These are phyloP conservation scores for Medicago truncatula DNA, from an alignment of 306 rosid species.

Conservation along the genomic window MtrunA17r5.0-ANR NC_053042.1:56265501-56266000, in stretches of 20 bases:
- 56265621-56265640: constrained; percentile 17
- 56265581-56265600: neutral
- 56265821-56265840: neutral
- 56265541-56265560: constrained; percentile 25
- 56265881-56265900: neutral
- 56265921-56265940: too few species aligned
- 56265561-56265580: constrained; percentile 1
- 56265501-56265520: constrained; percentile 37
- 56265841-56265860: constrained; percentile 14
- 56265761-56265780: neutral
- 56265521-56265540: constrained; percentile 26
- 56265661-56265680: constrained; percentile 9
- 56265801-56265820: neutral
- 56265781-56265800: neutral
- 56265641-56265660: neutral
- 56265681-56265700: neutral
- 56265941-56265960: too few species aligned
- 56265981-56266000: too few species aligned
- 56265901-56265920: neutral
- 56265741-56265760: constrained; percentile 20
- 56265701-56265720: constrained; percentile 1
- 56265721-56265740: constrained; percentile 7
- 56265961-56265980: too few species aligned
- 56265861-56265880: constrained; percentile 4
- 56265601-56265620: neutral